Percentiles rank a stretch among this genome's conserved stretches.
These are phyloP conservation scores for Corymbia calophylla DNA, from an alignment of 441 rosid species.

Conservation along the genomic window DNA sequence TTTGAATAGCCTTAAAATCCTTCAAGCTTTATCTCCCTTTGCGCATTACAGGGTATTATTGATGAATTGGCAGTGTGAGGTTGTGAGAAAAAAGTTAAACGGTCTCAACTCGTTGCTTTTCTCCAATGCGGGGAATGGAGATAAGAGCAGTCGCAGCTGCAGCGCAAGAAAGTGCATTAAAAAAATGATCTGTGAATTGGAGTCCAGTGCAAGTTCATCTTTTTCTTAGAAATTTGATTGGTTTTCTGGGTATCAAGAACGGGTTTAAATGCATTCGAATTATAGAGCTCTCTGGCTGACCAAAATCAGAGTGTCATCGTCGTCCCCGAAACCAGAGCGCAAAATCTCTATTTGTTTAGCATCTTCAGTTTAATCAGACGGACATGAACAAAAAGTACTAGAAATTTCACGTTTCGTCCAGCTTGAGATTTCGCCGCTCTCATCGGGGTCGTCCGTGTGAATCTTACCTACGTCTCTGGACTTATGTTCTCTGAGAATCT, in stretches of 20 bases:
- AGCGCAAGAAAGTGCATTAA: not conserved
- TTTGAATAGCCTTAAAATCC: not conserved
- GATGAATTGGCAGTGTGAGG: not conserved
- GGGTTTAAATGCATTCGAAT: not conserved
- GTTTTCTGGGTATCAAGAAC: not conserved
- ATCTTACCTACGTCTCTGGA: not conserved
- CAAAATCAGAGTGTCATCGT: not conserved
- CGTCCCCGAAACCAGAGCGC: not conserved
- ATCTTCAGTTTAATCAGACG: not conserved
- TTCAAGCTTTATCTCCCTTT: not conserved
- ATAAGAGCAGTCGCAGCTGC: not conserved
- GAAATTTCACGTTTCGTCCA: not conserved
- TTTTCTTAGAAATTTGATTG: not conserved
- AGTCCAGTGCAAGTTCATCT: not conserved
- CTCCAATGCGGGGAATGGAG: not conserved
- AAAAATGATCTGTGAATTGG: not conserved
- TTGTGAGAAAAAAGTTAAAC: not conserved
- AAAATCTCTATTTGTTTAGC: not conserved
- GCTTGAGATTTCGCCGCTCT: not conserved
- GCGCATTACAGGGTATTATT: not conserved
- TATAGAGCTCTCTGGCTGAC: not conserved
- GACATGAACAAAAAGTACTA: not conserved
- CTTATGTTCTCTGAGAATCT: not conserved
- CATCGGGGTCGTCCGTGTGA: not conserved
- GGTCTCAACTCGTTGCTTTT: not conserved